Evolutionary conservation across 768 basidiomycete species (phyloP).

Genomic region (Tulasnella sp.): DNA sequence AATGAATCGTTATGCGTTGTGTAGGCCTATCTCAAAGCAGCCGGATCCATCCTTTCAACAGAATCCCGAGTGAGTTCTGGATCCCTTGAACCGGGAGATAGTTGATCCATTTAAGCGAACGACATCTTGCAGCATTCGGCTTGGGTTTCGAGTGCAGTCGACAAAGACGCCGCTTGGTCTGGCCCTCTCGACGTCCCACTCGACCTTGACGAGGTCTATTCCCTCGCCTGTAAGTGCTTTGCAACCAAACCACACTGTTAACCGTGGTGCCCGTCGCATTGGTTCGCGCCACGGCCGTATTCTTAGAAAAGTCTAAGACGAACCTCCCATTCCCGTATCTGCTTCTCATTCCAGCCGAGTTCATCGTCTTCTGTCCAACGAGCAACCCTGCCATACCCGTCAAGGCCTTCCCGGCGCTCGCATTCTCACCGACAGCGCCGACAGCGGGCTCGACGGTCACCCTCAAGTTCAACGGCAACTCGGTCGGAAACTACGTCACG

Average conservation of each 20-base stretch:
- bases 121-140: constrained; percentile 37
- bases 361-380: constrained; percentile 43
- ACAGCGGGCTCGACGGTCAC: neutral
- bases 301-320: no score
- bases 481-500: neutral
- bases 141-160: constrained; percentile 45
- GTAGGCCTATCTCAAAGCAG: constrained; percentile 38
- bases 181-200: constrained; percentile 43
- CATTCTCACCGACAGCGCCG: constrained; percentile 2
- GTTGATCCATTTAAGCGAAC: no score
- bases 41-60: constrained; percentile 49
- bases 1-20: no score
- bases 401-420: constrained; percentile 37
- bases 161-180: constrained; percentile 42
- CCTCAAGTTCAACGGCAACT: neutral
- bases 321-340: no score
- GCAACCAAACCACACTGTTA: constrained; percentile 4
- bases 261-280: neutral
- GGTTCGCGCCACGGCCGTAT: no score
- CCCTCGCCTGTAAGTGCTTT: constrained; percentile 29
- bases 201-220: constrained; percentile 36
- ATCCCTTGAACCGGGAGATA: no score
- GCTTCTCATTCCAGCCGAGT: constrained; percentile 25
- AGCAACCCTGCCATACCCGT: constrained; percentile 41
- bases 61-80: constrained; percentile 38